phyloP scores from a whole-genome alignment of 192 early-diverging fungal species.

The Coemansia furcata region DNA sequence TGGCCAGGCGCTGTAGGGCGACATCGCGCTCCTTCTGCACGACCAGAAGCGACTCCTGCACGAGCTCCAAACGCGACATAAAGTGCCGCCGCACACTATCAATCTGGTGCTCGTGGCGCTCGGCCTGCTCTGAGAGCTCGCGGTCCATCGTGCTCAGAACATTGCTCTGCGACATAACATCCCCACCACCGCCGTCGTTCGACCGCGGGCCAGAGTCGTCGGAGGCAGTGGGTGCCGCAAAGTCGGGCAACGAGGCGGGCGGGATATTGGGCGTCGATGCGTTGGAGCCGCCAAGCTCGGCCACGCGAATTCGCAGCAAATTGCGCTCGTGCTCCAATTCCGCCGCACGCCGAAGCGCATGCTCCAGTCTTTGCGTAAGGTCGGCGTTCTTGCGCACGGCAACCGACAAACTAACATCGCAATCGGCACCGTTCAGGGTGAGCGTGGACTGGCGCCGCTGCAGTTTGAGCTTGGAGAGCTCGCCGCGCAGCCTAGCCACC shows the following conservation, averaged over 20 bases:
- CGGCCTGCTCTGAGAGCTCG: slow-evolving; percentile 48
- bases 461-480: slow-evolving; percentile 49
- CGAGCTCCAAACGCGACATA: slow-evolving; percentile 44
- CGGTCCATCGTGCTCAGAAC: slow-evolving; percentile 44
- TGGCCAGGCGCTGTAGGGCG: slow-evolving; percentile 38
- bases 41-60: slow-evolving; percentile 38
- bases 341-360: slow-evolving; percentile 18
- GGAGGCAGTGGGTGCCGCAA: neutral
- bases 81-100: slow-evolving; percentile 47
- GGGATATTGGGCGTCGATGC: slow-evolving; percentile 18
- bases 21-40: slow-evolving; percentile 50
- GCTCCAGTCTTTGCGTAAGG: slow-evolving; percentile 22
- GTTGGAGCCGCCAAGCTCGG: slow-evolving; percentile 26
- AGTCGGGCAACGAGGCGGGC: slow-evolving; percentile 15
- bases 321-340: slow-evolving; percentile 36
- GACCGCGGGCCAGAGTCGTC: neutral
- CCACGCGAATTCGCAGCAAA: slow-evolving; percentile 18
- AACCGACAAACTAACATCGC: neutral
- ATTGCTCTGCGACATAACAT: slow-evolving; percentile 35
- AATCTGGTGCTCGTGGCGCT: slow-evolving; percentile 51
- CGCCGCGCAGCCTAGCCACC: slow-evolving; percentile 46
- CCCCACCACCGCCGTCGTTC: neutral
- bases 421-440: neutral
- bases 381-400: slow-evolving; percentile 18
- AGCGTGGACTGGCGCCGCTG: slow-evolving; percentile 32